A percentile compares a stretch with the other conserved stretches of the same genome.
Evolutionary conservation across 148 eudicot genomes (phyloP).

Genomic region (Vaccinium vitisidaea): DNA sequence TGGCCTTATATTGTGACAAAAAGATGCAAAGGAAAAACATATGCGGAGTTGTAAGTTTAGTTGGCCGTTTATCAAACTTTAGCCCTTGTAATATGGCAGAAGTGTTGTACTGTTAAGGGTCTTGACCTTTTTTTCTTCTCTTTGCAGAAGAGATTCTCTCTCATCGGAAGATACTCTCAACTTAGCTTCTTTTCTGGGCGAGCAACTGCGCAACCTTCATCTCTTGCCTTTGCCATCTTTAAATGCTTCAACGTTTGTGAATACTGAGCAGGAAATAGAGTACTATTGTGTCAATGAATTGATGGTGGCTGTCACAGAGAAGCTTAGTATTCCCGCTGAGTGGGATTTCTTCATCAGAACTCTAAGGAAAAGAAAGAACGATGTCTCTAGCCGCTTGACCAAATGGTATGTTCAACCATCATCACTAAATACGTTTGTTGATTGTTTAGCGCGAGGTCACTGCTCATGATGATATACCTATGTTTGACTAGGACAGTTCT

Average conservation of each 20-base stretch:
- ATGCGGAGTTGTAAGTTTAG: slow-evolving; percentile 73
- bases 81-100: background rate
- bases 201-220: slow-evolving; percentile 76
- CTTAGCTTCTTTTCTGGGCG: slow-evolving; percentile 91
- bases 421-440: background rate
- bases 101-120: background rate
- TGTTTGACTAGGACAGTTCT: background rate
- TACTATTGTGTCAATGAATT: slow-evolving; percentile 22
- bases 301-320: slow-evolving; percentile 31
- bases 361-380: slow-evolving; percentile 49
- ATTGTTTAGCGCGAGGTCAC: background rate
- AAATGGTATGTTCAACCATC: slow-evolving; percentile 53
- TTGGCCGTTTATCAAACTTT: background rate
- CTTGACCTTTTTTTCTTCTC: slow-evolving; percentile 19
- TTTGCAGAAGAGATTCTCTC: slow-evolving; percentile 69
- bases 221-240: slow-evolving; percentile 58
- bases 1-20: slow-evolving; percentile 85
- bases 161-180: slow-evolving; percentile 59
- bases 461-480: background rate
- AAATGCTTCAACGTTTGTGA: slow-evolving; percentile 28
- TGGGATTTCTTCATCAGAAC: slow-evolving; percentile 55
- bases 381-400: slow-evolving; percentile 52
- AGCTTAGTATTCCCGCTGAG: slow-evolving; percentile 33
- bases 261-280: slow-evolving; percentile 29
- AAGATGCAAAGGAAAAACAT: slow-evolving; percentile 76